Evolutionary conservation across 805 yeast species (phyloP).

Genomic region (Jamesozyma piceae): DNA sequence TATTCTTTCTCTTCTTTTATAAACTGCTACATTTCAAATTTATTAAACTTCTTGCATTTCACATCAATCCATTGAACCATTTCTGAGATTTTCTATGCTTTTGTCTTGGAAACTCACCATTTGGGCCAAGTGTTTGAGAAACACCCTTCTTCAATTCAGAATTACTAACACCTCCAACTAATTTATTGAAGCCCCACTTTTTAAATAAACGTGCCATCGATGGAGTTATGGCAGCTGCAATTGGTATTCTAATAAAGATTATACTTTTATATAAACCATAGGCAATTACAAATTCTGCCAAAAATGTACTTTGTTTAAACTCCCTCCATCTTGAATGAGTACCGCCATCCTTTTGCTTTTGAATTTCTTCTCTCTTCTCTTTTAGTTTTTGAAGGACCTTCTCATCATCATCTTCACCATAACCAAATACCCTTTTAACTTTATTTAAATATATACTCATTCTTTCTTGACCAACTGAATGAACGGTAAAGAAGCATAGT

Average conservation of each 20-base stretch:
- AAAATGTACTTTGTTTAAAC: constrained; percentile 35
- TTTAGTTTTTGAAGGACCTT: constrained; percentile 29
- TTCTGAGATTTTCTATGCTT: constrained; percentile 31
- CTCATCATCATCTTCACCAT: constrained; percentile 41
- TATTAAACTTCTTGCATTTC: background rate
- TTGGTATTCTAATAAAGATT: constrained; percentile 73
- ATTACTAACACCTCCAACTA: constrained; percentile 24
- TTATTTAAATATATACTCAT: constrained; percentile 58
- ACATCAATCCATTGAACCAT: constrained; percentile 30
- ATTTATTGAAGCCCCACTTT: constrained; percentile 68
- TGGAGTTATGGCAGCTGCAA: constrained; percentile 90
- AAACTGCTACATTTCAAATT: background rate
- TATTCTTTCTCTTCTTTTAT: background rate
- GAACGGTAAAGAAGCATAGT: constrained; percentile 71
- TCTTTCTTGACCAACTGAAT: constrained; percentile 76
- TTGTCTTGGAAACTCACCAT: constrained; percentile 30
- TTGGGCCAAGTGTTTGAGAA: constrained; percentile 5
- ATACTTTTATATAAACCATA: constrained; percentile 88
- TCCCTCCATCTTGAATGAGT: constrained; percentile 19
- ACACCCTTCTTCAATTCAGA: constrained; percentile 31
- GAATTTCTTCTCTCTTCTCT: constrained; percentile 20
- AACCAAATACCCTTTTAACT: constrained; percentile 55
- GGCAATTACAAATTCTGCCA: constrained; percentile 84
- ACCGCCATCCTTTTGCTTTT: constrained; percentile 7
- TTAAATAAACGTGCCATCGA: constrained; percentile 55